Evolutionary conservation across 2,329 filamentous ascomycete genomes (phyloP).

Genomic region (Alternaria ventricosa): DNA sequence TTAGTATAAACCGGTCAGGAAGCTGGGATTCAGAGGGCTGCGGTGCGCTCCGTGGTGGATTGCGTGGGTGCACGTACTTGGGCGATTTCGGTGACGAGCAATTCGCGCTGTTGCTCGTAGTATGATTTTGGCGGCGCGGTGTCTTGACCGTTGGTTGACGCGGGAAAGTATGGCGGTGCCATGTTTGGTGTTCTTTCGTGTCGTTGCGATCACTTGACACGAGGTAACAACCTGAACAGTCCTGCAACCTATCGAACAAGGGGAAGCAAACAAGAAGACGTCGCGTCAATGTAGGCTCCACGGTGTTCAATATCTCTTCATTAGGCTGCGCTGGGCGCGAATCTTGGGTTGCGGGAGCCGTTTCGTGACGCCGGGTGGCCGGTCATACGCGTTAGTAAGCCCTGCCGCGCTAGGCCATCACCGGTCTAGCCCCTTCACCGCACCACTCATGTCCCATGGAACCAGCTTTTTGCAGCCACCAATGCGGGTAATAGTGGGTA

Average conservation of each 20-base stretch:
- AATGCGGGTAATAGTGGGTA: neutral
- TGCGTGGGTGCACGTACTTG: slow-evolving; percentile 56
- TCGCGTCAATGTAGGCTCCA: too few relatives aligned
- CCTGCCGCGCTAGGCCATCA: neutral
- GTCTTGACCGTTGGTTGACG: slow-evolving; percentile 26
- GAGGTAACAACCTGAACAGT: too few relatives aligned
- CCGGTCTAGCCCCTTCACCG: neutral
- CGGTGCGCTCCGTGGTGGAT: slow-evolving; percentile 31
- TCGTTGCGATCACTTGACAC: too few relatives aligned
- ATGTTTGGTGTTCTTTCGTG: slow-evolving; percentile 15
- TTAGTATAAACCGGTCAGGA: neutral
- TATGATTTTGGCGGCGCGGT: slow-evolving; percentile 54
- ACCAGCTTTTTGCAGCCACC: neutral
- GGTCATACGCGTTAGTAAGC: too few relatives aligned
- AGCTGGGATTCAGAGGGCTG: slow-evolving; percentile 43
- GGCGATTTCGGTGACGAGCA: slow-evolving; percentile 74
- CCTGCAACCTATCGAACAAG: too few relatives aligned
- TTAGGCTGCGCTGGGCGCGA: neutral
- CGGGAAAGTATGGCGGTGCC: slow-evolving; percentile 26
- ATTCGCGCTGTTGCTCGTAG: slow-evolving; percentile 78
- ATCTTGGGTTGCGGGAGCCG: neutral
- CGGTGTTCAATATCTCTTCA: too few relatives aligned
- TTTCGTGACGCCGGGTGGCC: too few relatives aligned
- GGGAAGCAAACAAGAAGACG: too few relatives aligned
- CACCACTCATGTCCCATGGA: neutral